Evolutionary conservation across 306 rosid species (phyloP).

Genomic region (Begonia fuchsioides): DNA sequence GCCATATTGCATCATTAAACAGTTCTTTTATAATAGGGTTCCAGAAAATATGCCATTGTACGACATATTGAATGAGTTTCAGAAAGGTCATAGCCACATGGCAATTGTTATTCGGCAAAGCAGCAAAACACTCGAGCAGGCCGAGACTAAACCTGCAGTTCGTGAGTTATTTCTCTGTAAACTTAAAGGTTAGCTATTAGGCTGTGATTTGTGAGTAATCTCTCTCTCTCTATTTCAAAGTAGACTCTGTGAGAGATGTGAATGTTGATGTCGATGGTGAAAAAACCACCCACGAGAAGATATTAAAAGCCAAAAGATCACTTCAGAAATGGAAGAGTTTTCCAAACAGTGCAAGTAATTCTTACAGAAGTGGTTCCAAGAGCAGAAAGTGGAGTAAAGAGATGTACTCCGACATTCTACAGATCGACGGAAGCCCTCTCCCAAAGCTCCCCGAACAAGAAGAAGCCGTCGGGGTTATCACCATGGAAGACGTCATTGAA

Average conservation of each 20-base stretch:
- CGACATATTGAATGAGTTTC: slow-evolving; percentile 91
- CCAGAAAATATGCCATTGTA: slow-evolving; percentile 66
- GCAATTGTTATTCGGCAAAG: slow-evolving; percentile 50
- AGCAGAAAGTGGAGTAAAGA: slow-evolving; percentile 72
- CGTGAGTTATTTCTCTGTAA: background rate
- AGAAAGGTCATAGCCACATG: slow-evolving; percentile 98
- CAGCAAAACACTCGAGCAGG: slow-evolving; percentile 24
- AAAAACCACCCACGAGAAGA: slow-evolving; percentile 36
- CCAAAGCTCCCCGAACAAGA: slow-evolving; percentile 69
- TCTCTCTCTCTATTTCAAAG: slow-evolving; percentile 5
- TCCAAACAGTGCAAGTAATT: slow-evolving; percentile 26
- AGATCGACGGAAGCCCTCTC: slow-evolving; percentile 52
- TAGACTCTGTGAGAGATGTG: slow-evolving; percentile 40
- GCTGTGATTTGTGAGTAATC: too few species aligned
- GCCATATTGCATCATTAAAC: too few species aligned
- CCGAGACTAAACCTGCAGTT: background rate
- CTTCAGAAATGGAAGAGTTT: slow-evolving; percentile 65
- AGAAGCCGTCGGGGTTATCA: slow-evolving; percentile 86
- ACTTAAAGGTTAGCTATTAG: too few species aligned
- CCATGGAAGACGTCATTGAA: slow-evolving; percentile 91
- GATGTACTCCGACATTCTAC: slow-evolving; percentile 74
- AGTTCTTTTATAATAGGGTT: slow-evolving; percentile 27
- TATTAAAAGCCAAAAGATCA: slow-evolving; percentile 40
- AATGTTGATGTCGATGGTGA: slow-evolving; percentile 52
- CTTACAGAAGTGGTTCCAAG: slow-evolving; percentile 34